A percentile compares a stretch with the other conserved stretches of the same genome.
phyloP scores from a whole-genome alignment of 352 stramenopile species.

The Pythium guiyangense region DNA sequence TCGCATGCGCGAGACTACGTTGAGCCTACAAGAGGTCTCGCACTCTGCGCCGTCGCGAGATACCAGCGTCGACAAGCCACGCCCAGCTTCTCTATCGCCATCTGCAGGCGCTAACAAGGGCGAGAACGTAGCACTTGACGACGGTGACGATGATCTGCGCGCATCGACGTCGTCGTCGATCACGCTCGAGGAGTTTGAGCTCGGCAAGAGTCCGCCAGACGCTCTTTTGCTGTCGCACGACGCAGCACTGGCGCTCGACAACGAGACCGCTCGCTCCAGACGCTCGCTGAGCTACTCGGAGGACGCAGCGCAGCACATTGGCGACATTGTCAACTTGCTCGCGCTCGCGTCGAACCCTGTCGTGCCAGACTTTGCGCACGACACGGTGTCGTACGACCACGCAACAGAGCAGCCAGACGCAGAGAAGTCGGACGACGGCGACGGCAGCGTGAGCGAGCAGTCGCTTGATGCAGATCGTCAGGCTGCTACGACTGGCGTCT shows the following conservation, averaged over 20 bases:
- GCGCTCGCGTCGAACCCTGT: conserved; percentile 26
- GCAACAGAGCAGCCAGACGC: conserved; percentile 3
- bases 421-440: conserved; percentile 5
- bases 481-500: neutral
- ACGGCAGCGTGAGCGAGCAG: conserved; percentile 1
- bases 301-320: neutral
- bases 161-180: conserved; percentile 20
- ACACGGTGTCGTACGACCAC: neutral
- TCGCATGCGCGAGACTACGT: too few species aligned
- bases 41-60: neutral
- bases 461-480: neutral
- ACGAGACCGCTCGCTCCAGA: conserved; percentile 2
- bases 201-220: conserved; percentile 23
- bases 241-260: neutral
- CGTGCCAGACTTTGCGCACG: conserved; percentile 9
- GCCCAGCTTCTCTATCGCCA: too few species aligned
- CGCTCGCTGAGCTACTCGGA: conserved; percentile 5
- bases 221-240: neutral
- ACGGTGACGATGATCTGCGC: conserved; percentile 21
- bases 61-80: neutral
- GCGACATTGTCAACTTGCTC: conserved; percentile 15
- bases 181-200: conserved; percentile 63
- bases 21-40: neutral
- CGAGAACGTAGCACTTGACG: conserved; percentile 4
- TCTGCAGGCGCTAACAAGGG: conserved; percentile 1